phyloP scores from a whole-genome alignment of 345 rosid genomes.

The Eutrema yunnanense region DNA sequence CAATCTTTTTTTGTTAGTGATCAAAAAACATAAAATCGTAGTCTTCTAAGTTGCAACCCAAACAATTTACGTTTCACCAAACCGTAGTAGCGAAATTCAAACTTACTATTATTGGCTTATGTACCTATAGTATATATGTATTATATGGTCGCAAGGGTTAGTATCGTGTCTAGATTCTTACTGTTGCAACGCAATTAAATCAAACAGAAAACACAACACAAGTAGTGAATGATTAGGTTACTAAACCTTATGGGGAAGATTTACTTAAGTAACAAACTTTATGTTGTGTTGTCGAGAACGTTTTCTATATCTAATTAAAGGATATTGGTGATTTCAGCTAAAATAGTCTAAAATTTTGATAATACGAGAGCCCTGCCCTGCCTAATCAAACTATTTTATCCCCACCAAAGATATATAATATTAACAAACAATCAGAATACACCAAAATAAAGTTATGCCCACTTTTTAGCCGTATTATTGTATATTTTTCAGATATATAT shows the following conservation, averaged over 20 bases:
- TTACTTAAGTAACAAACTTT: neutral
- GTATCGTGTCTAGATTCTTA: neutral
- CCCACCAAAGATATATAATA: constrained; percentile 7
- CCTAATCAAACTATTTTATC: constrained; percentile 5
- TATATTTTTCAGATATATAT: neutral
- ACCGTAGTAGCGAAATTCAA: neutral
- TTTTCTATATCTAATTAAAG: neutral
- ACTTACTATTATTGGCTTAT: neutral
- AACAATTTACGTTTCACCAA: neutral
- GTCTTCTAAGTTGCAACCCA: neutral
- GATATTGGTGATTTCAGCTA: neutral
- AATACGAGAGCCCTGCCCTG: neutral
- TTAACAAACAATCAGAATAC: neutral
- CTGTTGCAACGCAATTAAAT: neutral
- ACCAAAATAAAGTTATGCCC: constrained; percentile 7
- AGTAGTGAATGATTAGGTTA: neutral
- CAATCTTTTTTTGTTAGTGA: neutral
- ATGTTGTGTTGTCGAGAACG: neutral
- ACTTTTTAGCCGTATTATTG: constrained; percentile 4
- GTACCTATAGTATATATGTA: no score
- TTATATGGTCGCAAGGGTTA: neutral
- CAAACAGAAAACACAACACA: neutral
- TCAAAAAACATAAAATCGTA: neutral
- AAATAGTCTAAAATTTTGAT: neutral
- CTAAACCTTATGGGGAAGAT: neutral